A percentile compares a stretch with the other conserved stretches of the same genome.
phyloP scores from a whole-genome alignment of 2,329 filamentous ascomycete genomes.

The Phoma sp. region DNA sequence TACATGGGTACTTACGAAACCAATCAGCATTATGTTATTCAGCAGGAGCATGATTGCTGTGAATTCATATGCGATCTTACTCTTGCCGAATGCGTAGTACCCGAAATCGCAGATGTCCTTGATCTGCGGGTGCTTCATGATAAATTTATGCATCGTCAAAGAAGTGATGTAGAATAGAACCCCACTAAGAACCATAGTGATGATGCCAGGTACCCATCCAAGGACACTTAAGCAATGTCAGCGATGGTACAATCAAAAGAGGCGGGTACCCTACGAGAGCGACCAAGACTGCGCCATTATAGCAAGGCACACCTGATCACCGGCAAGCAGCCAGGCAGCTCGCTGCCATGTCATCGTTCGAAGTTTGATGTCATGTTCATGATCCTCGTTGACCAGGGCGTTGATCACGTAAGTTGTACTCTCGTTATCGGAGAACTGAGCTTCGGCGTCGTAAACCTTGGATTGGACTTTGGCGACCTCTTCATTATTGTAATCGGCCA shows the following conservation, averaged over 20 bases:
- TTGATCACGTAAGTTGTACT: constrained; percentile 20
- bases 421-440: constrained; percentile 20
- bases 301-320: constrained; percentile 88
- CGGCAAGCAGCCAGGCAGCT: constrained; percentile 88
- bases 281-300: constrained; percentile 97
- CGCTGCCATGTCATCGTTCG: constrained; percentile 58
- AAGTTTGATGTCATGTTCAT: constrained; percentile 58
- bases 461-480: constrained; percentile 9
- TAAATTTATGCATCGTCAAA: constrained; percentile 74
- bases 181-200: constrained; percentile 77
- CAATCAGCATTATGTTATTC: constrained; percentile 89
- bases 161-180: constrained; percentile 83
- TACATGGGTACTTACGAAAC: constrained; percentile 53
- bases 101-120: constrained; percentile 93
- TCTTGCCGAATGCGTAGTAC: constrained; percentile 87
- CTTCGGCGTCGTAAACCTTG: constrained; percentile 17
- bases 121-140: constrained; percentile 84
- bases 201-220: constrained; percentile 82
- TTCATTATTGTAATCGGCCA: constrained; percentile 8
- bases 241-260: too few relatives aligned
- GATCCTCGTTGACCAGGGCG: constrained; percentile 42
- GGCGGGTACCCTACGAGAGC: constrained; percentile 63
- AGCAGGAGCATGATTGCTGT: constrained; percentile 86
- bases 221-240: constrained; percentile 57
- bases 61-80: constrained; percentile 70